A percentile compares a stretch with the other conserved stretches of the same genome.
Conservation (phyloP, 2,329 filamentous ascomycete species). For the Xylaria sp. region DNA sequence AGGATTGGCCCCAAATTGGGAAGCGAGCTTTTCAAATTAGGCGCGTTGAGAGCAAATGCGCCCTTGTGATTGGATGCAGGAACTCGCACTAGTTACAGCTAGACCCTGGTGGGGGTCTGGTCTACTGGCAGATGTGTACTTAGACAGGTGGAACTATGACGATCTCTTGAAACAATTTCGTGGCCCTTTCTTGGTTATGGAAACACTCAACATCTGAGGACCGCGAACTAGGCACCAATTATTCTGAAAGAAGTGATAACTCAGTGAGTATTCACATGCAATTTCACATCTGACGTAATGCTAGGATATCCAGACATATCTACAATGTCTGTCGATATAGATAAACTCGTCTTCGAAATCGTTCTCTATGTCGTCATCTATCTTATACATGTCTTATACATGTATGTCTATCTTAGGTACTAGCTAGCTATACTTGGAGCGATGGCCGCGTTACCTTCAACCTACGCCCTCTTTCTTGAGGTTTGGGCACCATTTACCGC, state of each 20-base stretch:
- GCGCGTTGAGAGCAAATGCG: slow-evolving; percentile 42
- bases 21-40: slow-evolving; percentile 43
- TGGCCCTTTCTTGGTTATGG: neutral
- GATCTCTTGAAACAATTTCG: slow-evolving; percentile 16
- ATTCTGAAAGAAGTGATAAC: neutral
- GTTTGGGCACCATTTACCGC: neutral
- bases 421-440: neutral
- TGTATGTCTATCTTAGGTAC: too few relatives aligned
- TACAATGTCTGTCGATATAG: neutral
- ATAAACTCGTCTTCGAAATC: neutral
- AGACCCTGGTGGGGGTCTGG: neutral
- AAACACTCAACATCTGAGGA: neutral
- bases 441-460: neutral
- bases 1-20: slow-evolving; percentile 39
- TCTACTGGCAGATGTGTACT: neutral
- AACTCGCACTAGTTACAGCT: slow-evolving; percentile 25
- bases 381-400: too few relatives aligned
- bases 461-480: neutral
- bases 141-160: slow-evolving; percentile 1
- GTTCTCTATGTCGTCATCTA: too few relatives aligned
- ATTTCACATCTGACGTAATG: neutral
- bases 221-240: neutral
- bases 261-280: neutral
- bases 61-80: slow-evolving; percentile 43
- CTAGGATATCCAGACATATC: neutral